Conservation (phyloP, 768 basidiomycete genomes). For the Panaeolus cyanescens region DNA sequence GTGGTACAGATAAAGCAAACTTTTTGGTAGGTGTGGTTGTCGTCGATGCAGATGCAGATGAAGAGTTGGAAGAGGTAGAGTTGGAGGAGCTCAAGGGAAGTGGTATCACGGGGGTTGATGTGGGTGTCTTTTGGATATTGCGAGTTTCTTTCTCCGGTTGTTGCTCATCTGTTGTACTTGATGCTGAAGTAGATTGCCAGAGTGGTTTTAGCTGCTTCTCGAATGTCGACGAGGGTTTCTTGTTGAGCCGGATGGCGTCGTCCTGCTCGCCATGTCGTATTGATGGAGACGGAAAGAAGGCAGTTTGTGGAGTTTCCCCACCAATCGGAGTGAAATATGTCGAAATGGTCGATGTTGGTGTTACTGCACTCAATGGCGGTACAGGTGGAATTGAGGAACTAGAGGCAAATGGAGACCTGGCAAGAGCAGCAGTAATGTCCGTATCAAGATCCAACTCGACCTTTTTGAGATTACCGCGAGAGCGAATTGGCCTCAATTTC, state of each 20-base stretch:
- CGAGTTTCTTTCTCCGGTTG: background rate
- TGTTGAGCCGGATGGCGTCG: background rate
- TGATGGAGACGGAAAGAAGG: constrained; percentile 1
- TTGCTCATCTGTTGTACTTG: background rate
- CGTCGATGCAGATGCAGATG: constrained; percentile 6
- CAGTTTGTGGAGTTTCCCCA: constrained; percentile 17
- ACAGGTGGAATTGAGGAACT: constrained; percentile 9
- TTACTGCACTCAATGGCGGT: constrained; percentile 38
- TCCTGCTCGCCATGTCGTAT: background rate
- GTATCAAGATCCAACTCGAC: constrained; percentile 30
- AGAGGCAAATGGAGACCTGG: constrained; percentile 19
- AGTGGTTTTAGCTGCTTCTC: constrained; percentile 3
- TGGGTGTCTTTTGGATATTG: background rate
- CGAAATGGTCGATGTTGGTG: constrained; percentile 46
- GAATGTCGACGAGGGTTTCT: constrained; percentile 6
- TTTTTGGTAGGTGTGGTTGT: background rate
- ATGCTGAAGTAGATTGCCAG: background rate
- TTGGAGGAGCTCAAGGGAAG: background rate
- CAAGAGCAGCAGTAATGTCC: constrained; percentile 28
- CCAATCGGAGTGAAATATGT: constrained; percentile 57
- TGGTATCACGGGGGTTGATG: background rate
- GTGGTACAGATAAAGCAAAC: constrained; percentile 1
- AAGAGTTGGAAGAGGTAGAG: background rate
- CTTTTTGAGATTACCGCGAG: constrained; percentile 53
- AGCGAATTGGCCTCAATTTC: constrained; percentile 74